Base-by-base conservation (phyloP, 78 protist genomes). In the Reticulomyxa filosa region DNA sequence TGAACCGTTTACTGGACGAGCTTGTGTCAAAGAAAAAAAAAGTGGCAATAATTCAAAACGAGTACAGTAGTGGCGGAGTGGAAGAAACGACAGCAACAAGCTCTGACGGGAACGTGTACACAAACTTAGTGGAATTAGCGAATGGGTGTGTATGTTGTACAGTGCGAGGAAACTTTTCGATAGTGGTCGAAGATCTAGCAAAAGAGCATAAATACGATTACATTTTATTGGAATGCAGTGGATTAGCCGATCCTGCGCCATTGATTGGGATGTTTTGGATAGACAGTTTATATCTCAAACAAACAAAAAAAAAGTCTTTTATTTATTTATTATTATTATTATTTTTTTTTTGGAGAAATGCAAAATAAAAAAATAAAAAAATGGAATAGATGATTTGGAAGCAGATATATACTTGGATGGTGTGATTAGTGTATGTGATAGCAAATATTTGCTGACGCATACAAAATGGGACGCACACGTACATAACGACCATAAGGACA, bases 61-160 rank as follows among this genome's bases (percentile, higher is more conserved):
- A 70, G 50, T 33, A 51, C 53, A 25, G 61, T 10, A 57, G 32
- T 3, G 66, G 42, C 0, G 62, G 57, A 11, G 46, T 69, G 62
- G 74, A 67, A 46, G 0, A 7, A 22, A 51, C 56, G 27, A 37
- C 56, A 1, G 1, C 62, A 22, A 22, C 39, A 8, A 33, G 59
- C 10, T 11, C 10, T 22, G 30, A 10, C 8, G 59, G 30, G 59
- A 55, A 55, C 10, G 34, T 11, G 13, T 10, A 55, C 10, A 76
- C 69, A n/a, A 75, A 70, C 30, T 77, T 77, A 75, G 20, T 77
- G 13, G 88, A 83, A 72, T 57, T 76, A n/a, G 3, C 67, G 23
- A 83, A 83, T 46, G 88, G 88, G 22, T 83, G 88, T 52, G n/a
- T 83, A 13, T 83, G 88, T 67, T 83, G 88, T 73, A n/a, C 65